Percentiles rank a stretch among this genome's conserved stretches.
phyloP scores from a whole-genome alignment of 768 basidiomycete species.

The Tulasnella sp. region DNA sequence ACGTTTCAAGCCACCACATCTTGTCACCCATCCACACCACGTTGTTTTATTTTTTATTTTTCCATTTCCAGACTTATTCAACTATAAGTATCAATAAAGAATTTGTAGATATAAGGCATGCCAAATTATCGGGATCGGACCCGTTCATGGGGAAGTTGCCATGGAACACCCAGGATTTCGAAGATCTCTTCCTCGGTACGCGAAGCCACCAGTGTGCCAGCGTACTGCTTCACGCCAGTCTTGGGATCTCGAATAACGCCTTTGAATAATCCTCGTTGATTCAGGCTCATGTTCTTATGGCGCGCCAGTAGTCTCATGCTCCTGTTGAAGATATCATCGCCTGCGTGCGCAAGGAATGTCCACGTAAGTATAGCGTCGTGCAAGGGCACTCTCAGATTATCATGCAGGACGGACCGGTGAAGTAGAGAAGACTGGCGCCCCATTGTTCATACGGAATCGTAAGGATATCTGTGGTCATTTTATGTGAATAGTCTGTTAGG shows the following conservation, averaged over 20 bases:
- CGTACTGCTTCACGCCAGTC: slow-evolving; percentile 48
- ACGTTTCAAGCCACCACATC: too few species aligned
- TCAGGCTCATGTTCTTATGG: slow-evolving; percentile 70
- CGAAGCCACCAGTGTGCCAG: slow-evolving; percentile 63
- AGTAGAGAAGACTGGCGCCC: slow-evolving; percentile 85
- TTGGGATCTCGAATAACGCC: slow-evolving; percentile 62
- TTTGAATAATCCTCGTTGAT: slow-evolving; percentile 71
- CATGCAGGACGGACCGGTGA: slow-evolving; percentile 49
- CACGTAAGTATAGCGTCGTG: background rate
- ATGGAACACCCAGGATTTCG: slow-evolving; percentile 60
- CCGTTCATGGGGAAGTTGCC: slow-evolving; percentile 72
- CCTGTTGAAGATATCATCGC: slow-evolving; percentile 91
- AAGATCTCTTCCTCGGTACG: slow-evolving; percentile 86
- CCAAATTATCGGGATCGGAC: slow-evolving; percentile 28
- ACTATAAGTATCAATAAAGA: too few species aligned
- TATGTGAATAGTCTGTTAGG: too few species aligned
- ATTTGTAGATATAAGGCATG: too few species aligned
- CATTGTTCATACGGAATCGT: slow-evolving; percentile 66
- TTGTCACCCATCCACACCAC: too few species aligned
- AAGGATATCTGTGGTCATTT: slow-evolving; percentile 47
- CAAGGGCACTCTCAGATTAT: background rate
- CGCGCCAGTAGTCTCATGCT: slow-evolving; percentile 77
- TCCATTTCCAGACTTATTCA: too few species aligned
- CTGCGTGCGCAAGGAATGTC: slow-evolving; percentile 25
- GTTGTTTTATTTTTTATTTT: too few species aligned